Conservation (phyloP, 306 rosid genomes). For the Canavalia ensiformis region DNA sequence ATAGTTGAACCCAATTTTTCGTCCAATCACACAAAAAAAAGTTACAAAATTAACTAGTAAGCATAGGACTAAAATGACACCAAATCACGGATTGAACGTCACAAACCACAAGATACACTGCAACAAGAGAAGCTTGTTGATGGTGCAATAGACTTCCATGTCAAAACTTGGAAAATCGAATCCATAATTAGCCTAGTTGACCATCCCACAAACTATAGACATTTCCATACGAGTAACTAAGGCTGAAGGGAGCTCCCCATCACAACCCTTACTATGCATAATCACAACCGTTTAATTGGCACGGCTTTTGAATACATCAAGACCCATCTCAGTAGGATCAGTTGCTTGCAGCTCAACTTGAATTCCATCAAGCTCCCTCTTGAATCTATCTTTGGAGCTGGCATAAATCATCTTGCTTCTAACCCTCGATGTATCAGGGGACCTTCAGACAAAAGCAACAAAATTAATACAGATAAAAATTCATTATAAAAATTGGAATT, state of each 20-base stretch:
- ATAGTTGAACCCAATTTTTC: conserved; percentile 43
- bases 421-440: conserved; percentile 80
- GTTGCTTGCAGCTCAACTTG: conserved; percentile 88
- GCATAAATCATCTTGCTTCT: conserved; percentile 97
- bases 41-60: conserved; percentile 54
- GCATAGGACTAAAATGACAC: conserved; percentile 53
- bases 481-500: not conserved
- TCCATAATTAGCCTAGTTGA: conserved; percentile 55
- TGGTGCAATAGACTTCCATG: conserved; percentile 54
- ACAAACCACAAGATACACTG: conserved; percentile 63
- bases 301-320: conserved; percentile 83
- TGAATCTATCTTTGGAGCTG: conserved; percentile 90
- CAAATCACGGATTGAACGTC: conserved; percentile 54
- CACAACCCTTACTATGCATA: conserved; percentile 42
- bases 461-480: not conserved
- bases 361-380: conserved; percentile 95
- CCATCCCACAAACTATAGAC: conserved; percentile 59
- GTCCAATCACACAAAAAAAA: conserved; percentile 54
- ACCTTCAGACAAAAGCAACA: conserved; percentile 65
- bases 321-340: conserved; percentile 85
- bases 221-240: conserved; percentile 52
- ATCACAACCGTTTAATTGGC: conserved; percentile 55
- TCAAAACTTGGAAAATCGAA: conserved; percentile 60
- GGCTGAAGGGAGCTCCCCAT: conserved; percentile 48
- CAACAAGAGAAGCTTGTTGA: conserved; percentile 50